Evolutionary conservation across 2,329 filamentous ascomycete genomes (phyloP).

Genomic region (Fusarium begoniae): DNA sequence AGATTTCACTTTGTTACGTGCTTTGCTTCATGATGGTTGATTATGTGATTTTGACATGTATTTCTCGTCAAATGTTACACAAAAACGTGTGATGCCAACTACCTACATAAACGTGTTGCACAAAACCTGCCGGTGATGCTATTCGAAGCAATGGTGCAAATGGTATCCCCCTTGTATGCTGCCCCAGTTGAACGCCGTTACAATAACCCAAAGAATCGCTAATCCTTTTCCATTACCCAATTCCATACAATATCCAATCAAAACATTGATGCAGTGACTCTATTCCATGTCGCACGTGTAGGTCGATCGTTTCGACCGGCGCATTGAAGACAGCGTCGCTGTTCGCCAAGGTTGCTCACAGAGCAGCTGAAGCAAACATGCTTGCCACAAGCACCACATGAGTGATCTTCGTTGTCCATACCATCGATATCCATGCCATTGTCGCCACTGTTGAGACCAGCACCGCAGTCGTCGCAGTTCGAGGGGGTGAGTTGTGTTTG

Average conservation of each 20-base stretch:
- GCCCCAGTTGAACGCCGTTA: background rate
- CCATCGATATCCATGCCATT: slow-evolving; percentile 54
- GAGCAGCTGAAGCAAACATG: slow-evolving; percentile 68
- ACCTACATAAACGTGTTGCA: background rate
- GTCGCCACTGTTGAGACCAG: slow-evolving; percentile 31
- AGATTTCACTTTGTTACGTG: background rate
- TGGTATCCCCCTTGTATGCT: slow-evolving; percentile 30
- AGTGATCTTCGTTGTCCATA: slow-evolving; percentile 39
- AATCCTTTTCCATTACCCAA: background rate
- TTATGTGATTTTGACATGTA: background rate
- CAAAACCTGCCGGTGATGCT: slow-evolving; percentile 1
- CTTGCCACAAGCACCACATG: slow-evolving; percentile 62
- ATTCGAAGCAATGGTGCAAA: background rate
- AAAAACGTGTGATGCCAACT: background rate
- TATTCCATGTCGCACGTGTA: slow-evolving; percentile 30
- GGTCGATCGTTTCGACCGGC: slow-evolving; percentile 50
- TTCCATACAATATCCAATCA: slow-evolving; percentile 2
- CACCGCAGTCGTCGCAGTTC: slow-evolving; percentile 65
- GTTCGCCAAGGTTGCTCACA: slow-evolving; percentile 64
- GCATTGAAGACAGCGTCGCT: slow-evolving; percentile 63
- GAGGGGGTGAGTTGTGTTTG: slow-evolving; percentile 37
- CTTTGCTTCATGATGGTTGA: no score
- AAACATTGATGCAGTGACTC: slow-evolving; percentile 33
- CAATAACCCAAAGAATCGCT: background rate
- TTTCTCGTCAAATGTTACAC: background rate